Conservation (phyloP, 108 stramenopile species). For the Nitzschia sp. region DNA sequence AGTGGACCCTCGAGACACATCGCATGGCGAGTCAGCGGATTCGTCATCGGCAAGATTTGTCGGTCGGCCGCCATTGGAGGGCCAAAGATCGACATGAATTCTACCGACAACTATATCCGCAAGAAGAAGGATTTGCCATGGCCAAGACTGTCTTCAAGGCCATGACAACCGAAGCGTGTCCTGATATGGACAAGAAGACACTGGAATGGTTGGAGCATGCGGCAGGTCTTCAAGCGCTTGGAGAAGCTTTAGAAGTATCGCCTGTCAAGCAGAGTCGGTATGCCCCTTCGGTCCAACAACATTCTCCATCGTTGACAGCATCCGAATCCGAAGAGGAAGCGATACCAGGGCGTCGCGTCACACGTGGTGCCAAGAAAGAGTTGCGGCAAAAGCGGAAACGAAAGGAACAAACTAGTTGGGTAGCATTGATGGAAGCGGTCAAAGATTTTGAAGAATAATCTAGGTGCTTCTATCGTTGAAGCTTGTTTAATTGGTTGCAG, state of each 20-base stretch:
- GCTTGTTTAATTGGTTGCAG: neutral
- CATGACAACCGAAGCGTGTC: slow-evolving; percentile 6
- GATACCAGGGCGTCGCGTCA: slow-evolving; percentile 15
- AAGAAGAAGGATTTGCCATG: slow-evolving; percentile 31
- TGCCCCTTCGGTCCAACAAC: neutral
- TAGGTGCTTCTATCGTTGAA: neutral
- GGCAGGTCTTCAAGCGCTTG: slow-evolving; percentile 19
- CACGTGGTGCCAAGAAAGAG: slow-evolving; percentile 25
- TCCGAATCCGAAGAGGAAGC: slow-evolving; percentile 8
- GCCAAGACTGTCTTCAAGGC: slow-evolving; percentile 23
- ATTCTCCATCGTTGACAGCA: neutral
- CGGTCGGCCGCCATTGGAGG: neutral
- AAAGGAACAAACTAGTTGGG: slow-evolving; percentile 22
- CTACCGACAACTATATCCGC: slow-evolving; percentile 24
- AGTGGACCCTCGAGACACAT: slow-evolving; percentile 5
- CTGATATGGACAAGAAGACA: slow-evolving; percentile 20
- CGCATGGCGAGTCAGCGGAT: slow-evolving; percentile 21
- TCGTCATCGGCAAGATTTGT: slow-evolving; percentile 10
- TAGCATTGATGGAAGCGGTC: slow-evolving; percentile 14
- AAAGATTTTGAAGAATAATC: slow-evolving; percentile 18
- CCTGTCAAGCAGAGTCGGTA: slow-evolving; percentile 6
- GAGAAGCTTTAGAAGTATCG: slow-evolving; percentile 14
- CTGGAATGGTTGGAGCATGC: slow-evolving; percentile 30
- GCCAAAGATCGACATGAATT: slow-evolving; percentile 4
- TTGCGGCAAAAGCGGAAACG: slow-evolving; percentile 16